These are phyloP conservation scores for Carex kokanica DNA, from an alignment of 176 grass and related monocot genomes.

Conservation along the genomic window DNA sequence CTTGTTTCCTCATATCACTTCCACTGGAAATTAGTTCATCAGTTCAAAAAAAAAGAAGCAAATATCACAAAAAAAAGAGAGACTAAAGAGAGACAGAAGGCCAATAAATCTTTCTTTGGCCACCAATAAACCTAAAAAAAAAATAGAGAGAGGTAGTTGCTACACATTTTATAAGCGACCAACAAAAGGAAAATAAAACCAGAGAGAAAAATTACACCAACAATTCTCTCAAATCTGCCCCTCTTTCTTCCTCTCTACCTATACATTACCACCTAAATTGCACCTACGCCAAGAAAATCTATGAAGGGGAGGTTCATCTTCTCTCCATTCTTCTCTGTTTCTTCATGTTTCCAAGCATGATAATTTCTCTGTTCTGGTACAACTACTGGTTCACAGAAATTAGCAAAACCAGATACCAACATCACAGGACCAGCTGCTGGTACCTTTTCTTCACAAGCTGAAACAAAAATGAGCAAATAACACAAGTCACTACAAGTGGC, in stretches of 20 bases:
- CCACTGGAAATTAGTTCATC: slow-evolving; percentile 12
- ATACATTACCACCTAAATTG: slow-evolving; percentile 32
- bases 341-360: slow-evolving; percentile 18
- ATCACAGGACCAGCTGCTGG: slow-evolving; percentile 4
- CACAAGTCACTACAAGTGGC: not conserved
- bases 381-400: slow-evolving; percentile 30
- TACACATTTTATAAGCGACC: slow-evolving; percentile 3
- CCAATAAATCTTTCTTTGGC: not conserved
- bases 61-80: not conserved
- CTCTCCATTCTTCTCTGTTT: slow-evolving; percentile 23
- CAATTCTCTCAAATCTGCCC: slow-evolving; percentile 1
- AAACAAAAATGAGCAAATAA: not conserved
- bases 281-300: slow-evolving; percentile 77
- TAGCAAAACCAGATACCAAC: slow-evolving; percentile 43
- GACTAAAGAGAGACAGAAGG: not conserved
- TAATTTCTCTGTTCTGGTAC: slow-evolving; percentile 11
- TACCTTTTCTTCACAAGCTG: slow-evolving; percentile 39
- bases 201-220: slow-evolving; percentile 16
- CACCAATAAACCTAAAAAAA: not conserved
- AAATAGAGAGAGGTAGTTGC: slow-evolving; percentile 13
- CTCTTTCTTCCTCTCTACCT: not conserved
- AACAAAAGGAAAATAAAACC: slow-evolving; percentile 15
- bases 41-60: not conserved
- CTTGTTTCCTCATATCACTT: not conserved
- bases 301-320: slow-evolving; percentile 40